Evolutionary conservation across 768 basidiomycete species (phyloP).

Genomic region (Phanerodontia chrysosporium): DNA sequence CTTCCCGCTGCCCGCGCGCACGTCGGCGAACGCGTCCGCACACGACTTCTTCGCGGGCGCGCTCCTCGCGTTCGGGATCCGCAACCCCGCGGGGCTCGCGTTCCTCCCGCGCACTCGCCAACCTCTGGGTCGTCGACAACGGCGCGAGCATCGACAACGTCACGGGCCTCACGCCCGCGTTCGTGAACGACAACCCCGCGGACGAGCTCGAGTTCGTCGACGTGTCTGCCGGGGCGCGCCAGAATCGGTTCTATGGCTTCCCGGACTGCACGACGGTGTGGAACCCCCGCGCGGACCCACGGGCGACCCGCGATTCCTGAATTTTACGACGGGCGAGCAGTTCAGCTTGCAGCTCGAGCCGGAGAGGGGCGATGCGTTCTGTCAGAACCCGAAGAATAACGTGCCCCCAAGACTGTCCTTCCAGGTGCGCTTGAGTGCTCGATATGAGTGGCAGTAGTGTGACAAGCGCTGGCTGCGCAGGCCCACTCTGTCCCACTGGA

Average conservation of each 20-base stretch:
- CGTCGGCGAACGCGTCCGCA: conserved; percentile 24
- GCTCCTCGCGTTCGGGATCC: conserved; percentile 39
- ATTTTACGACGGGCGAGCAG: conserved; percentile 30
- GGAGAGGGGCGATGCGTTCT: conserved; percentile 31
- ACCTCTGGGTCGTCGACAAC: conserved; percentile 39
- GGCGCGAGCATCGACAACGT: conserved; percentile 40
- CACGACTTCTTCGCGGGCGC: conserved; percentile 23
- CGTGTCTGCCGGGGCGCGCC: conserved; percentile 1
- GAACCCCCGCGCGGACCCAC: conserved; percentile 38
- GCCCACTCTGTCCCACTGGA: conserved; percentile 46
- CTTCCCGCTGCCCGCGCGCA: conserved; percentile 16
- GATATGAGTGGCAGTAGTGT: too few relatives aligned
- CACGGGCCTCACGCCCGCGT: conserved; percentile 33
- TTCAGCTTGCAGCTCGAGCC: conserved; percentile 36
- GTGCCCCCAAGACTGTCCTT: conserved; percentile 35
- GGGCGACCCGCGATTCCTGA: conserved; percentile 35
- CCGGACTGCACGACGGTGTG: conserved; percentile 42
- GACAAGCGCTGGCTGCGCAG: conserved; percentile 18
- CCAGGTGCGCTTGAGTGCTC: conserved; percentile 27
- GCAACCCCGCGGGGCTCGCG: conserved; percentile 42
- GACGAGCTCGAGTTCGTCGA: conserved; percentile 34
- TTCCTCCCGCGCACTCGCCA: conserved; percentile 23
- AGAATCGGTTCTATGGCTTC: conserved; percentile 32
- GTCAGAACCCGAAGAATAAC: conserved; percentile 31
- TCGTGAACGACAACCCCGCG: conserved; percentile 43